A percentile compares a stretch with the other conserved stretches of the same genome.
Evolutionary conservation across 495 filamentous ascomycete genomes (phyloP).

Genomic region (Lepraria neglecta): DNA sequence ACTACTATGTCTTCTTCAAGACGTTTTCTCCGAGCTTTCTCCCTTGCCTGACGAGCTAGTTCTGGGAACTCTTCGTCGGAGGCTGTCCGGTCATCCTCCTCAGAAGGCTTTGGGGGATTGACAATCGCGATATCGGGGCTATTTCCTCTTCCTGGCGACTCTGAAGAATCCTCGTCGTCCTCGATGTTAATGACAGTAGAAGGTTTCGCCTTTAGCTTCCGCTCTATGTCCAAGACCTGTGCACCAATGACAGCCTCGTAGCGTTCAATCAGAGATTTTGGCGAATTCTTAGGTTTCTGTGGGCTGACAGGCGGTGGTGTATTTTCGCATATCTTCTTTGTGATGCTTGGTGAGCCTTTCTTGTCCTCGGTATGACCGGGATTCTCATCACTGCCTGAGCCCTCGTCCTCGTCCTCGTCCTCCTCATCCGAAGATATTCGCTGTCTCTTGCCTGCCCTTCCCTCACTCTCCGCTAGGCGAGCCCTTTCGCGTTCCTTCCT

Average conservation of each 20-base stretch:
- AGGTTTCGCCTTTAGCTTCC: slow-evolving; percentile 13
- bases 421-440: slow-evolving; percentile 18
- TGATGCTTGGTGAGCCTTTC: background rate
- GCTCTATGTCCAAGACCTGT: slow-evolving; percentile 10
- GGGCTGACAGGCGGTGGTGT: slow-evolving; percentile 18
- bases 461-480: slow-evolving; percentile 26
- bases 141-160: background rate
- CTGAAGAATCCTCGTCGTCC: slow-evolving; percentile 25
- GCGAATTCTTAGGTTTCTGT: slow-evolving; percentile 13
- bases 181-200: slow-evolving; percentile 30
- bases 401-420: slow-evolving; percentile 22
- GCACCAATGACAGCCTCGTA: slow-evolving; percentile 22
- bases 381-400: slow-evolving; percentile 17
- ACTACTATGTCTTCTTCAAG: slow-evolving; percentile 23
- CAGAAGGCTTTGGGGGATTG: slow-evolving; percentile 11
- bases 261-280: slow-evolving; percentile 20
- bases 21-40: slow-evolving; percentile 29
- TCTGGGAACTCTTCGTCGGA: slow-evolving; percentile 46
- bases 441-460: slow-evolving; percentile 19
- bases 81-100: slow-evolving; percentile 31
- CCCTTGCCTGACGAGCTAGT: slow-evolving; percentile 32
- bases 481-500: slow-evolving; percentile 33
- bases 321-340: background rate
- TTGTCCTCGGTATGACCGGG: background rate
- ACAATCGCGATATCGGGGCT: background rate